Evolutionary conservation across 1,139 yeast genomes (phyloP), one percentile per base, ranked within the genome.

Genomic region (Yamadazyma friedrichii): DNA sequence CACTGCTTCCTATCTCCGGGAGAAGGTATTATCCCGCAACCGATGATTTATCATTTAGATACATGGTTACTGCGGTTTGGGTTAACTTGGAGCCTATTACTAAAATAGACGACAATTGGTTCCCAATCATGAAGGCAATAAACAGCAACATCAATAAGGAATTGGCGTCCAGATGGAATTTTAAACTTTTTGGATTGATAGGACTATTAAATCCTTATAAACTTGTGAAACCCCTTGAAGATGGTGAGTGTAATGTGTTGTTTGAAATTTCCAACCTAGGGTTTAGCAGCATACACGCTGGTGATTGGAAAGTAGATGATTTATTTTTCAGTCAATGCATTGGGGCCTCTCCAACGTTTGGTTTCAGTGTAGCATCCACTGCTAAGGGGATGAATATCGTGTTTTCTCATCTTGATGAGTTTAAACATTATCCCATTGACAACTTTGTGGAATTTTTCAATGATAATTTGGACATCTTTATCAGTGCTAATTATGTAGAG

Each of bases 181-280:
- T 62, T 40, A 48, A 50, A 39, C 22, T 28, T 2, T 50, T 52
- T n/a, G 61, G 64, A 8, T 42, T 61, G n/a, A 36, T 61, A 22
- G 43, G 46, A 12, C 44, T 38, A 5, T 36, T 53, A 5, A 50
- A 54, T 35, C 36, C 52, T 9, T 42, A 49, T 37, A 40, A 50
- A 6, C 43, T 48, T 12, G 31, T 53, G 16, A 32, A 33, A 9
- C 46, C 48, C 1, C 31, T 51, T 22, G 29, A 15, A 4, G 33
- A 13, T 4, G 30, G 50, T 6, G 55, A 51, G 3, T 27, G 42
- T 9, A 40, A 45, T 12, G 38, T 42, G n/a, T 39, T 42, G 4
- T 47, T 62, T 20, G 66, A 56, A 44, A 39, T 61, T 1, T 64
- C 70, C 3, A 65, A 65, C 42, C 37, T 65, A 16, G 70, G 70